Conservation (phyloP, 2,329 filamentous ascomycete genomes). For the Aschersonia sp. region DNA sequence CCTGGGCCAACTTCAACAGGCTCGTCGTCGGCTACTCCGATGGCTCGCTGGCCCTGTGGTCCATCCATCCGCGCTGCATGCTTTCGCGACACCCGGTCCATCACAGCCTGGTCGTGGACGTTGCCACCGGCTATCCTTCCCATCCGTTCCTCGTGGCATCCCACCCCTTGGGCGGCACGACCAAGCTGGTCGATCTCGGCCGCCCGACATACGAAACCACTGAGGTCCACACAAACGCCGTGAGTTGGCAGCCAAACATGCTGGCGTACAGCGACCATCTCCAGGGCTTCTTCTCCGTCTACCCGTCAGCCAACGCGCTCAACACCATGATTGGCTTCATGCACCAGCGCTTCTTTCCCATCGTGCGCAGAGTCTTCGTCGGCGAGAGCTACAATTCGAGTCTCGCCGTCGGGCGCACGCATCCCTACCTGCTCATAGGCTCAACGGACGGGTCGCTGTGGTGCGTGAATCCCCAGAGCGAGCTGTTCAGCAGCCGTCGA, state of each 20-base stretch:
- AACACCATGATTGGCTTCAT: slow-evolving; percentile 38
- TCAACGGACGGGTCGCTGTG: slow-evolving; percentile 38
- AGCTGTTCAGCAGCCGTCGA: slow-evolving; percentile 19
- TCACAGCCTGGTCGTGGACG: slow-evolving; percentile 36
- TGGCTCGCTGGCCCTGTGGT: slow-evolving; percentile 42
- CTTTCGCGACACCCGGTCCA: slow-evolving; percentile 39
- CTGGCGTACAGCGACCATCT: slow-evolving; percentile 40
- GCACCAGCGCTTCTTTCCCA: slow-evolving; percentile 35
- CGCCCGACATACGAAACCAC: slow-evolving; percentile 37
- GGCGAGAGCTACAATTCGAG: slow-evolving; percentile 35
- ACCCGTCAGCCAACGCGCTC: slow-evolving; percentile 36
- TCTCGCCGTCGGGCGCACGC: slow-evolving; percentile 31
- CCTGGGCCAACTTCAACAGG: slow-evolving; percentile 41
- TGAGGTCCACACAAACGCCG: slow-evolving; percentile 33
- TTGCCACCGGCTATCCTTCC: slow-evolving; percentile 40
- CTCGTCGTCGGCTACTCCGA: slow-evolving; percentile 40
- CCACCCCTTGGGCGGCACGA: slow-evolving; percentile 36
- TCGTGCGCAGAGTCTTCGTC: slow-evolving; percentile 35
- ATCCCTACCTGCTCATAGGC: slow-evolving; percentile 40
- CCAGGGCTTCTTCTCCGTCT: slow-evolving; percentile 36
- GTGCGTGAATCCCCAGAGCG: slow-evolving; percentile 24
- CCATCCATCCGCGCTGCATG: slow-evolving; percentile 31
- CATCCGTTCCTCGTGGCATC: slow-evolving; percentile 41
- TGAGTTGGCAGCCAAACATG: slow-evolving; percentile 37
- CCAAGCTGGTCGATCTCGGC: slow-evolving; percentile 36